phyloP scores from a whole-genome alignment of 495 filamentous ascomycete genomes.

The Umbilicaria muhlenbergii region DNA sequence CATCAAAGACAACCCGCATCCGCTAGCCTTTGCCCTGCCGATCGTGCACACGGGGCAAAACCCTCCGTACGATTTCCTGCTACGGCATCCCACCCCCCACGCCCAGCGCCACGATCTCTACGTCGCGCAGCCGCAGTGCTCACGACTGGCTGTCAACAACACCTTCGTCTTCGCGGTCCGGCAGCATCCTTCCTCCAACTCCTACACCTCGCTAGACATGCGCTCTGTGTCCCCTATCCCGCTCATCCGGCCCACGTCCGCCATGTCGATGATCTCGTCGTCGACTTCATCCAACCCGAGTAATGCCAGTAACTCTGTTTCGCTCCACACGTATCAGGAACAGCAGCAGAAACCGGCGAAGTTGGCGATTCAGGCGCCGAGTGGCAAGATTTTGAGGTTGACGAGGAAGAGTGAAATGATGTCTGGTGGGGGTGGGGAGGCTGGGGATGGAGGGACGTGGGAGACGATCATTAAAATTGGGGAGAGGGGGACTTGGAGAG shows the following conservation, averaged over 20 bases:
- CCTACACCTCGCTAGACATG: constrained; percentile 31
- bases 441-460: constrained; percentile 71
- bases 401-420: constrained; percentile 74
- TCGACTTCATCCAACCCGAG: constrained; percentile 23
- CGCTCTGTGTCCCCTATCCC: constrained; percentile 49
- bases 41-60: constrained; percentile 83
- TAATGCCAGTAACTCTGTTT: constrained; percentile 31
- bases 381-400: constrained; percentile 85
- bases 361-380: constrained; percentile 83
- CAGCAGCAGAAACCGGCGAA: constrained; percentile 74
- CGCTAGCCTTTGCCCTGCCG: constrained; percentile 79
- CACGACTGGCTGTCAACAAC: constrained; percentile 75
- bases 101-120: constrained; percentile 94
- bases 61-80: constrained; percentile 82
- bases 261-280: constrained; percentile 68
- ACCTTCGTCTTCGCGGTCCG: constrained; percentile 95
- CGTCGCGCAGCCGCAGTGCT: constrained; percentile 86
- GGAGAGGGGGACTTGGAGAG: constrained; percentile 81
- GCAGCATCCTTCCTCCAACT: constrained; percentile 64
- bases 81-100: constrained; percentile 89
- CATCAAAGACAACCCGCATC: constrained; percentile 83
- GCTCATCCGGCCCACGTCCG: constrained; percentile 58
- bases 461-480: constrained; percentile 98
- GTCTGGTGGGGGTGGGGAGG: constrained; percentile 28
- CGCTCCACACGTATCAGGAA: constrained; percentile 20